A percentile compares a stretch with the other conserved stretches of the same genome.
Conservation (phyloP, 1,284 basidiomycete species). For the Moesziomyces parantarcticus region DNA sequence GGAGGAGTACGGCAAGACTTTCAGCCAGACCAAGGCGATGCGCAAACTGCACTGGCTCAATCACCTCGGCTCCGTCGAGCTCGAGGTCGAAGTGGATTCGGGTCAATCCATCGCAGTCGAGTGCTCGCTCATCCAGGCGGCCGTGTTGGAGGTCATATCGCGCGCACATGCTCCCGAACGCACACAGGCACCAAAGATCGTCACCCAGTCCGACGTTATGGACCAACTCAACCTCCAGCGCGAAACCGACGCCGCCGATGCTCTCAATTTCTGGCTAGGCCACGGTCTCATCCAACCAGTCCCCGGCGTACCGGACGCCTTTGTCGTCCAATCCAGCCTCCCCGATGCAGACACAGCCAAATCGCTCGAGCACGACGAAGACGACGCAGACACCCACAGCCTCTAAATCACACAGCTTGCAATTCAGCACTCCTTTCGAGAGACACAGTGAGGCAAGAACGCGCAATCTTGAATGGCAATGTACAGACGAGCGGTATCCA, state of each 20-base stretch:
- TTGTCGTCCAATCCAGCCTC: conserved; percentile 21
- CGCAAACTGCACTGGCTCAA: conserved; percentile 54
- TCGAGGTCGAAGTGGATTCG: conserved; percentile 53
- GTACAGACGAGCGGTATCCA: no score
- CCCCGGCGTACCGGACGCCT: conserved; percentile 27
- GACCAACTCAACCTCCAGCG: conserved; percentile 44
- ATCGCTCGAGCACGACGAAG: background rate
- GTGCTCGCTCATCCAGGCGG: conserved; percentile 36
- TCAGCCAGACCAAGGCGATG: conserved; percentile 36
- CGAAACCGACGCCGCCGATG: conserved; percentile 38
- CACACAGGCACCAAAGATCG: conserved; percentile 6
- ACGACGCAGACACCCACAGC: conserved; percentile 4
- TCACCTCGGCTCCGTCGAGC: conserved; percentile 55
- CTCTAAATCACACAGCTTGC: conserved; percentile 4
- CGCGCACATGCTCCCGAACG: conserved; percentile 10
- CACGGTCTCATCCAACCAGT: conserved; percentile 21
- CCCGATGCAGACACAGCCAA: conserved; percentile 2
- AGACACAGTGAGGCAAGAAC: background rate
- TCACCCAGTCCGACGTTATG: conserved; percentile 42
- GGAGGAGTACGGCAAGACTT: conserved; percentile 40
- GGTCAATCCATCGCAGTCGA: conserved; percentile 40
- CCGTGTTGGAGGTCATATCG: conserved; percentile 37
- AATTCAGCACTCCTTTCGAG: background rate
- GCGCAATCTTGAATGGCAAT: no score
- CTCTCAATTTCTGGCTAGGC: conserved; percentile 35